Evolutionary conservation across 176 grass and related monocot genomes (phyloP), one percentile per base, ranked within the genome.

Genomic region (Raddia distichophylla): DNA sequence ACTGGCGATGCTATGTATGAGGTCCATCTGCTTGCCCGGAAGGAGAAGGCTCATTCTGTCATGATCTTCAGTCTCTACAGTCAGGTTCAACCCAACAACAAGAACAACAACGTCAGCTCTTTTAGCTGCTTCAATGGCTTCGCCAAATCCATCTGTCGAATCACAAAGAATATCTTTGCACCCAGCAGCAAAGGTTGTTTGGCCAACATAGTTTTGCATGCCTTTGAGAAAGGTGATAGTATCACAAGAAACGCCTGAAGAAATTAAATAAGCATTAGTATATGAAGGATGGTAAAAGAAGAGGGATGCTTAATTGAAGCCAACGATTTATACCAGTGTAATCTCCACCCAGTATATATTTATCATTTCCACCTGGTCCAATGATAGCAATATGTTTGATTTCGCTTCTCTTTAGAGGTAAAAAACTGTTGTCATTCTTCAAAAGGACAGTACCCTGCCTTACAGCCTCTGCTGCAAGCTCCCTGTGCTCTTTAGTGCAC

Each of bases 11-110:
- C 40, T 60, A 77, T 64, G 89, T 37, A 95, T 73, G 10, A 98
- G 96, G 15, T 86, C 67, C 89, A 80, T 95, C 69, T 98, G 96
- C 69, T 91, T 95, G 67, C 96, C 96, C 33, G 93, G 96, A 61
- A 95, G 82, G 72, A 98, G 86, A 70, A 95, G 90, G 86, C 82
- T 98, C 59, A 86, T 82, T 64, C 96, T 89, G 61, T 95, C 93
- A 5, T 65, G 91, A 52, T 98, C 96, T 87, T 98, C 96, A 0
- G 75, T 65, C 76, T 98, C 93, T 94, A 91, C 90, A 27, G 89
- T 93, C 34, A 88, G 82, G 82, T 95, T 98, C 67, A 98, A 87
- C 44, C 96, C 96, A 64, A 84, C 96, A 82, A 98, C 67, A 67
- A 95, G 12, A 69, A 95, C 53, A 60, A 90, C 86, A 27, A 89